Conservation (phyloP, 805 yeast species). For the Saturnispora silvae region DNA sequence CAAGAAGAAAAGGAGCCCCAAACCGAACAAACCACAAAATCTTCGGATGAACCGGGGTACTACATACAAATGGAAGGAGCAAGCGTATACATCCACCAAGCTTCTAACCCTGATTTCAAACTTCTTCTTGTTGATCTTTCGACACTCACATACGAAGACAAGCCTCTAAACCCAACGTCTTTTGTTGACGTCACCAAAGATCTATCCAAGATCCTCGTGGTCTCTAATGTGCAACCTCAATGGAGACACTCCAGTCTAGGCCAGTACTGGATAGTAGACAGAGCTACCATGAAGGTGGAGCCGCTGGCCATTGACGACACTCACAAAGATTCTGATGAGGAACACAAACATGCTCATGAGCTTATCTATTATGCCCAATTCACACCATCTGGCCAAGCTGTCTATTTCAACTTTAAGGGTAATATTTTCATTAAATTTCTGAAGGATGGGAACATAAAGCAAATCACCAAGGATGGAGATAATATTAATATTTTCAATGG, state of each 20-base stretch:
- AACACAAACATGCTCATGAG: conserved; percentile 12
- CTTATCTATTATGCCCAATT: conserved; percentile 45
- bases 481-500: conserved; percentile 44
- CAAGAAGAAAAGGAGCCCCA: neutral
- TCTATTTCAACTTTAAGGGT: conserved; percentile 47
- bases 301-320: conserved; percentile 17
- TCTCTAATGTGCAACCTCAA: conserved; percentile 37
- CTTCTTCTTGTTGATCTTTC: conserved; percentile 23
- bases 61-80: conserved; percentile 20
- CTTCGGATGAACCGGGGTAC: conserved; percentile 34
- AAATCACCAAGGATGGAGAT: conserved; percentile 44
- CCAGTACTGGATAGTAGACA: conserved; percentile 51
- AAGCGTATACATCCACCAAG: conserved; percentile 15
- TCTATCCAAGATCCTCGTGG: conserved; percentile 41
- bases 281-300: conserved; percentile 22
- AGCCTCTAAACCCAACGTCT: conserved; percentile 30
- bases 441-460: conserved; percentile 15
- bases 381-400: conserved; percentile 47
- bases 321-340: neutral
- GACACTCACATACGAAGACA: conserved; percentile 33
- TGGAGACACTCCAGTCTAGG: conserved; percentile 67
- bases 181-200: conserved; percentile 34
- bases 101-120: conserved; percentile 22
- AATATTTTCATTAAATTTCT: conserved; percentile 42
- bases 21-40: neutral